Conservation (phyloP, 2,329 filamentous ascomycete genomes). For the Apiospora phragmitis region DNA sequence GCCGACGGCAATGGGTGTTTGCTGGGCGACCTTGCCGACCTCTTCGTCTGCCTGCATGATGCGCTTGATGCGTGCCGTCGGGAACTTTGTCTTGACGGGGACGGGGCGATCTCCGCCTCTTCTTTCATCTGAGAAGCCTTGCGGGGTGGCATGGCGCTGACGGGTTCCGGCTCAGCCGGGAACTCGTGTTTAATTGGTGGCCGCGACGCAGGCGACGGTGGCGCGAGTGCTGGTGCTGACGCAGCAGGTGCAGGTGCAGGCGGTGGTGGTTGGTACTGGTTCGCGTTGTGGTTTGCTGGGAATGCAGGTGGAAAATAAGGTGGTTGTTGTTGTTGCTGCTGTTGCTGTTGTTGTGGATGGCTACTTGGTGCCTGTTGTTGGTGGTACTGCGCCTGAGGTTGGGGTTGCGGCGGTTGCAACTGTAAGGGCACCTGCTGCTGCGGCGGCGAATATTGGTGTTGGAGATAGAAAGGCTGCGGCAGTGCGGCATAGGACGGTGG, state of each 20-base stretch:
- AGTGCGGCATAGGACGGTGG: neutral
- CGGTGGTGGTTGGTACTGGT: slow-evolving; percentile 16
- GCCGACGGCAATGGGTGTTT: slow-evolving; percentile 92
- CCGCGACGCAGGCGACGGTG: slow-evolving; percentile 26
- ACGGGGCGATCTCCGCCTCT: slow-evolving; percentile 55
- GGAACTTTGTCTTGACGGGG: slow-evolving; percentile 92
- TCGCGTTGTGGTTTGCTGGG: slow-evolving; percentile 5
- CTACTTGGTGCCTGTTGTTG: slow-evolving; percentile 18
- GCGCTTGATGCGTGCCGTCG: slow-evolving; percentile 94
- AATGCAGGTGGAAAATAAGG: slow-evolving; percentile 17
- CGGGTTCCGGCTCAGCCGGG: slow-evolving; percentile 14
- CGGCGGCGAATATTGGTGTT: neutral
- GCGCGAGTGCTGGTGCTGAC: slow-evolving; percentile 20
- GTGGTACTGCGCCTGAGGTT: slow-evolving; percentile 14
- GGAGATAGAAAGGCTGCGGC: neutral
- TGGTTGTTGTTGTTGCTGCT: slow-evolving; percentile 22
- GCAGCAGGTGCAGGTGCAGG: slow-evolving; percentile 17
- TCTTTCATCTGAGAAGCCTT: slow-evolving; percentile 38
- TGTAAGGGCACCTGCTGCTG: slow-evolving; percentile 1
- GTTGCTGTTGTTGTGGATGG: slow-evolving; percentile 16
- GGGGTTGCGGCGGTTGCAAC: slow-evolving; percentile 4
- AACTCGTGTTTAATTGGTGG: slow-evolving; percentile 11
- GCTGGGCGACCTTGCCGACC: slow-evolving; percentile 96
- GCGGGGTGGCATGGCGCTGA: slow-evolving; percentile 39
- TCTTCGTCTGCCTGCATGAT: slow-evolving; percentile 99